Base-by-base conservation (phyloP, 2,329 filamentous ascomycete genomes). In the Fusarium algeriense region DNA sequence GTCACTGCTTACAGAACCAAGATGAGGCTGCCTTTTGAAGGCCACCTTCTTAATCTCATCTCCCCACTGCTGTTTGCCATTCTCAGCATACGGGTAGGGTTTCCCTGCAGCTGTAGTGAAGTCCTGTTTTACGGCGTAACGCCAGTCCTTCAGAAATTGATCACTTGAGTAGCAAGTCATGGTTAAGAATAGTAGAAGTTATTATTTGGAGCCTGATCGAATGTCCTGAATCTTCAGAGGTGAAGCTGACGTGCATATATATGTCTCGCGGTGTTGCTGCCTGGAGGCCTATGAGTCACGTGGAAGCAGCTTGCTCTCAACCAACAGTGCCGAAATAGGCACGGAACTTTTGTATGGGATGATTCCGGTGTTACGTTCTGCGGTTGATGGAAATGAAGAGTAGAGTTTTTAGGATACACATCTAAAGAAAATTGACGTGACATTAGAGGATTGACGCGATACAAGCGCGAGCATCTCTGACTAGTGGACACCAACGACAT, bases 161-260 rank as follows among this genome's bases (percentile, higher is more conserved):
- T 50, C 35, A 45, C 64, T 69, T 7, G 53, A 53, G 20, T 71
- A 71, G 7, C 41, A 45, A 15, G 37, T n/a, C 59, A 69, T 69
- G 3, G 4, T 15, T 20, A 8, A 20, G 19, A 23, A 12, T 26
- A 6, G 11, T 23, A 23, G 11, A 11, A 35, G 7, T 34, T 10
- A 7, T n/a, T 34, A n/a, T 12, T 32, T 23, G 10, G 26, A 23
- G 20, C 5, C 3, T n/a, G 2, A 4, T 12, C 5, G 2, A 17
- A 34, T 20, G n/a, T 30, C 11, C 2, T n/a, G 12, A 19, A 5
- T 9, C 13, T 34, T 54, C 15, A 5, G n/a, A 14, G n/a, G n/a
- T 12, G 14, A 23, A 14, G 20, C 28, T 41, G 46, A 43, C 12
- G 19, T 34, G 6, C 7, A 37, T 14, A 19, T 19, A 20, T 23